Conservation (phyloP, 2,329 filamentous ascomycete genomes). For the Blumeria graminis region DNA sequence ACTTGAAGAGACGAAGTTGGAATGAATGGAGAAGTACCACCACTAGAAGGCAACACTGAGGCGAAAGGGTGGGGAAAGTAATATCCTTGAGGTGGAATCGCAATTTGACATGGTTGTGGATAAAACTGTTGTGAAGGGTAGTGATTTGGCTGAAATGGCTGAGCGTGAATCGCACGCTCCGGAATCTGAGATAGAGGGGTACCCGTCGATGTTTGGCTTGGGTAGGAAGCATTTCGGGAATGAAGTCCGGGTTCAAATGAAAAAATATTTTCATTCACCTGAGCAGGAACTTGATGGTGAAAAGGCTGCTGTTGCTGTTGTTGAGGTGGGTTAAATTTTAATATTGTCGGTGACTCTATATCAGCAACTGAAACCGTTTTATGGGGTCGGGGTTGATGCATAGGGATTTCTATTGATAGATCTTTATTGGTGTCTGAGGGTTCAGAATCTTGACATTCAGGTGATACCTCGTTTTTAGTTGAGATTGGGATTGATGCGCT, state of each 20-base stretch:
- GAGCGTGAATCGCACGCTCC: constrained; percentile 74
- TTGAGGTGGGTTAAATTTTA: constrained; percentile 27
- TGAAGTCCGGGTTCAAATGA: constrained; percentile 29
- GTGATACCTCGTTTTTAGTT: background rate
- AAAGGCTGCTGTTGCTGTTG: constrained; percentile 63
- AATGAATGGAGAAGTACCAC: constrained; percentile 11
- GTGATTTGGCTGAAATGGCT: constrained; percentile 59
- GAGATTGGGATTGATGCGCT: background rate
- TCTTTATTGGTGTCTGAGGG: constrained; percentile 13
- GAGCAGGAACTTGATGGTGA: constrained; percentile 75
- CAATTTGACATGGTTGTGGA: constrained; percentile 26
- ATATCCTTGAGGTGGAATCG: constrained; percentile 32
- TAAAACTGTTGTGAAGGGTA: constrained; percentile 34
- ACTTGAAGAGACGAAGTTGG: constrained; percentile 6
- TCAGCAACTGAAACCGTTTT: constrained; percentile 83
- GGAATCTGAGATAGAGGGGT: constrained; percentile 82
- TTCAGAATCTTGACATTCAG: background rate
- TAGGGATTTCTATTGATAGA: constrained; percentile 31
- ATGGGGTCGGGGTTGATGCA: constrained; percentile 88
- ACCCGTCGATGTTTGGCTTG: constrained; percentile 44
- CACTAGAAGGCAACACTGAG: constrained; percentile 20
- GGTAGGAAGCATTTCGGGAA: constrained; percentile 41
- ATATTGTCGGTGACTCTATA: constrained; percentile 52
- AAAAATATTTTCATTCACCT: constrained; percentile 35
- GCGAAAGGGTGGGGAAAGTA: constrained; percentile 39